phyloP scores from a whole-genome alignment of 2,329 filamentous ascomycete species.

The Biscogniauxia marginata region DNA sequence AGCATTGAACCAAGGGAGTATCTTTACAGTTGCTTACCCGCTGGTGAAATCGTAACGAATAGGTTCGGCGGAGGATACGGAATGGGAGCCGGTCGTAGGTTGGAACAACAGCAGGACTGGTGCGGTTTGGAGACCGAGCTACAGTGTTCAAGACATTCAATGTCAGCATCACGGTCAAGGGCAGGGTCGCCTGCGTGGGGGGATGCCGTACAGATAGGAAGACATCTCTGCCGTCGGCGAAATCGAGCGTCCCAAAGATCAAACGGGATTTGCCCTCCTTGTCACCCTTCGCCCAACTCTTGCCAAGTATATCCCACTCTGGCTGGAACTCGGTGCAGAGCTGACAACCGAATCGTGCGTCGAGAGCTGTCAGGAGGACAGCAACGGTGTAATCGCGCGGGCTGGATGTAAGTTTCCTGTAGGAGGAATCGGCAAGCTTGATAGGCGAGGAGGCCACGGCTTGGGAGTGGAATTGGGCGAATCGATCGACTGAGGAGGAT shows the following conservation, averaged over 20 bases:
- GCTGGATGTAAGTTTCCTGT: constrained; percentile 69
- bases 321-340: constrained; percentile 90
- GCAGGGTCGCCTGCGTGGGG: constrained; percentile 4
- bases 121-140: constrained; percentile 93
- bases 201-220: constrained; percentile 73
- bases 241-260: constrained; percentile 84
- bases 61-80: constrained; percentile 66
- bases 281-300: constrained; percentile 85
- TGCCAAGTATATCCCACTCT: constrained; percentile 85
- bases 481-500: constrained; percentile 55
- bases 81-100: constrained; percentile 78
- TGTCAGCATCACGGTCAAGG: constrained; percentile 5
- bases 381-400: constrained; percentile 83
- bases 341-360: constrained; percentile 77
- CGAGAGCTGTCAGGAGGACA: constrained; percentile 83
- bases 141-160: constrained; percentile 11
- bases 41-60: constrained; percentile 80
- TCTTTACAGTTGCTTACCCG: constrained; percentile 55
- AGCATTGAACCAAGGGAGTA: constrained; percentile 12
- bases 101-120: constrained; percentile 86
- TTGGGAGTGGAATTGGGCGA: constrained; percentile 68
- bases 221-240: constrained; percentile 75
- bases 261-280: constrained; percentile 70
- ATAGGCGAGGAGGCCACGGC: constrained; percentile 64
- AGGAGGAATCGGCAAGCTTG: constrained; percentile 75